These are phyloP conservation scores for Pigoraptor vietnamica DNA, from an alignment of 78 protist genomes.

Conservation along the genomic window DNA sequence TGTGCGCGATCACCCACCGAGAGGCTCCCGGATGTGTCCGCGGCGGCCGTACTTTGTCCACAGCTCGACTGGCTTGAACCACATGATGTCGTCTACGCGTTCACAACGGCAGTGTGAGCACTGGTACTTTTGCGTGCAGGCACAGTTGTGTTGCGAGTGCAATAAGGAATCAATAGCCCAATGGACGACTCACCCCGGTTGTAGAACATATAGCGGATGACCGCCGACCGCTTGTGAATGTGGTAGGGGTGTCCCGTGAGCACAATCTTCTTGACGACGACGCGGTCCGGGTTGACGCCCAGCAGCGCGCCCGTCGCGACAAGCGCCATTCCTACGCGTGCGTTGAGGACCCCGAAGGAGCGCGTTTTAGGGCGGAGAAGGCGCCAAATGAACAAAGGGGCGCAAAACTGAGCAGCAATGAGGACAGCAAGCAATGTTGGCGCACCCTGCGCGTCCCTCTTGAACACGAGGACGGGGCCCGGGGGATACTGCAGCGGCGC, in stretches of 20 bases:
- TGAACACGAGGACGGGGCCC: slow-evolving; percentile 64
- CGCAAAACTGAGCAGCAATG: background rate
- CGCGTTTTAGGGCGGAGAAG: background rate
- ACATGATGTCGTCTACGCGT: slow-evolving; percentile 82
- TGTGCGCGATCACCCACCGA: slow-evolving; percentile 50
- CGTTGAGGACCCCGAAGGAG: background rate
- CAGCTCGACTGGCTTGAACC: slow-evolving; percentile 95
- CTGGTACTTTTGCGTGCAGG: too few relatives aligned
- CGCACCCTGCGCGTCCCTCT: background rate
- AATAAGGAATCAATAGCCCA: too few relatives aligned
- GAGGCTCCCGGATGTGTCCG: slow-evolving; percentile 88
- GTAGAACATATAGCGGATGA: slow-evolving; percentile 93
- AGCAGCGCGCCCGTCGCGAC: slow-evolving; percentile 67
- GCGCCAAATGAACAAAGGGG: background rate
- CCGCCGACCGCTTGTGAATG: slow-evolving; percentile 64
- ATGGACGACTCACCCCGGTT: slow-evolving; percentile 25
- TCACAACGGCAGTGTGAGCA: background rate
- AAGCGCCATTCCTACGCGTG: slow-evolving; percentile 2
- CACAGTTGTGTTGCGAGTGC: background rate
- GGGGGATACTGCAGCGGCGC: slow-evolving; percentile 78
- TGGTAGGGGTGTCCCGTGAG: slow-evolving; percentile 85
- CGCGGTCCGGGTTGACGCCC: slow-evolving; percentile 79
- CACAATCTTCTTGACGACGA: slow-evolving; percentile 82
- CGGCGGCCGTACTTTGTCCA: slow-evolving; percentile 88
- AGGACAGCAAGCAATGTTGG: background rate